phyloP scores from a whole-genome alignment of 2,329 filamentous ascomycete genomes.

The Epicoccum sorghinum region DNA sequence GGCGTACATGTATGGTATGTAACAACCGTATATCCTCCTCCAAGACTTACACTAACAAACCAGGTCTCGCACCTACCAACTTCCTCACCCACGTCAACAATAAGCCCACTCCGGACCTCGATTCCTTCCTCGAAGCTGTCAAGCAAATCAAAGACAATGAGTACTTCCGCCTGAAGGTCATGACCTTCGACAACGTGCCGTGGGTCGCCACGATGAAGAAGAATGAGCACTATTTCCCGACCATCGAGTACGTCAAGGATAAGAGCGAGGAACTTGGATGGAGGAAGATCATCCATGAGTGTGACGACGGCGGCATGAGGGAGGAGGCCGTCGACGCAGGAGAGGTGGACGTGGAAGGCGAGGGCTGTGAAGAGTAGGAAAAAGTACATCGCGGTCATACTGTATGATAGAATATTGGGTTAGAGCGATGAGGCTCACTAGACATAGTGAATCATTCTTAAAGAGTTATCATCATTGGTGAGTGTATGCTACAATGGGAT shows the following conservation, averaged over 20 bases:
- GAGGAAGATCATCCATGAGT: constrained; percentile 63
- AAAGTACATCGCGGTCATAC: background rate
- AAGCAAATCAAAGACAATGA: constrained; percentile 93
- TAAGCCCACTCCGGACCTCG: constrained; percentile 79
- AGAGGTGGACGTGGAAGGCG: constrained; percentile 39
- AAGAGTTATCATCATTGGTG: no score
- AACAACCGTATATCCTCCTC: constrained; percentile 23
- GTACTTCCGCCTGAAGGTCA: constrained; percentile 96
- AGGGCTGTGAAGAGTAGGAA: constrained; percentile 26
- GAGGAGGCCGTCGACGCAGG: constrained; percentile 41
- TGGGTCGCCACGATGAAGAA: constrained; percentile 99
- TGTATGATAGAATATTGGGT: background rate
- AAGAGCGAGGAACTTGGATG: constrained; percentile 58
- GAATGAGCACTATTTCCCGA: constrained; percentile 92
- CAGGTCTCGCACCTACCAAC: constrained; percentile 88
- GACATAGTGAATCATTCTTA: no score
- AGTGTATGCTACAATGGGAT: no score
- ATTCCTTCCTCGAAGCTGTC: constrained; percentile 79
- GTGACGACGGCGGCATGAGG: constrained; percentile 47
- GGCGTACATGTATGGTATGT: constrained; percentile 47
- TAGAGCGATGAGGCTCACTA: no score
- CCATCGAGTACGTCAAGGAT: constrained; percentile 69
- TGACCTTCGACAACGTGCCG: constrained; percentile 97
- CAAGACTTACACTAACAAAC: background rate
- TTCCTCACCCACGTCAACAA: constrained; percentile 98